These are phyloP conservation scores for Hyphodiscus sp. DNA, from an alignment of 2,329 filamentous ascomycete genomes.

Conservation along the genomic window DNA sequence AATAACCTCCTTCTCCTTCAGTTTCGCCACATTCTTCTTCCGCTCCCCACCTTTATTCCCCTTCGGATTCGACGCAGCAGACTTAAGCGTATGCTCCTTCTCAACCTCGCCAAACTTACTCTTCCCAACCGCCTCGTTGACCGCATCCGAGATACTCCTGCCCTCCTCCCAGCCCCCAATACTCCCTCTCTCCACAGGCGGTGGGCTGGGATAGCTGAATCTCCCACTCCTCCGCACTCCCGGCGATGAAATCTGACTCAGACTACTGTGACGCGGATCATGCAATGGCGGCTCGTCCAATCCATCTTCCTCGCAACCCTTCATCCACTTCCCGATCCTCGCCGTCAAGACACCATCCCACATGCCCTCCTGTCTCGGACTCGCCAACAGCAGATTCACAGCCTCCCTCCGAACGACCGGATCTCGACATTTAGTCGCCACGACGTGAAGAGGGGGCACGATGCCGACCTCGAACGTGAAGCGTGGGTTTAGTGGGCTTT, in stretches of 20 bases:
- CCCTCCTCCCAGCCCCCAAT: constrained; percentile 3
- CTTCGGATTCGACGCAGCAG: neutral
- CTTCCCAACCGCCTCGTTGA: neutral
- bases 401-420: constrained; percentile 50
- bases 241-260: neutral
- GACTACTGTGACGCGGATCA: neutral
- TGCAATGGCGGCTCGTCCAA: constrained; percentile 9
- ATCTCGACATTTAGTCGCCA: constrained; percentile 61
- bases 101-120: neutral
- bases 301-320: constrained; percentile 23
- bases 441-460: constrained; percentile 57
- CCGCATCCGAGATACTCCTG: constrained; percentile 1
- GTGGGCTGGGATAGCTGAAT: constrained; percentile 6
- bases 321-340: constrained; percentile 23
- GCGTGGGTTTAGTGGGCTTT: constrained; percentile 32
- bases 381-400: constrained; percentile 51
- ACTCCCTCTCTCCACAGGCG: constrained; percentile 3
- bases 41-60: neutral
- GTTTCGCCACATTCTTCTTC: neutral
- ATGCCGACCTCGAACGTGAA: constrained; percentile 61
- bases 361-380: constrained; percentile 59
- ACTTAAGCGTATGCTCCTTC: neutral
- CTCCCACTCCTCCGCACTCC: neutral
- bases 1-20: neutral
- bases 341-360: constrained; percentile 45